Conservation (phyloP, 1,284 basidiomycete genomes). For the Puccinia hordei region DNA sequence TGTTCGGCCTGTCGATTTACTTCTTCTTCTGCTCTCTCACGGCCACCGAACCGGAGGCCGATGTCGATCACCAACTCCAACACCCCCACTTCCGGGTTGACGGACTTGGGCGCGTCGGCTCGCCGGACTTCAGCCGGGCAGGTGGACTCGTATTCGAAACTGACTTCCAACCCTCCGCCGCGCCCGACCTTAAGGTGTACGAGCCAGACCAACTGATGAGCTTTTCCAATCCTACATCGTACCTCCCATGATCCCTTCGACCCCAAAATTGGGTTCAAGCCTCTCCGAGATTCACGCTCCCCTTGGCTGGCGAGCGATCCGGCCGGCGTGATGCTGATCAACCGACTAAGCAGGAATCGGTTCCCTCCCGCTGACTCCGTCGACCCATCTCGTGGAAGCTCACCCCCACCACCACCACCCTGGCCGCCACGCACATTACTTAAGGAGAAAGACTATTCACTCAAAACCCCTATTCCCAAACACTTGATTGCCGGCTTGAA, state of each 20-base stretch:
- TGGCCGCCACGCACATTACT: neutral
- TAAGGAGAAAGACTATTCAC: neutral
- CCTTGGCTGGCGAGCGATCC: conserved; percentile 21
- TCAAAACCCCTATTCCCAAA: conserved; percentile 3
- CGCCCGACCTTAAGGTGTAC: conserved; percentile 3
- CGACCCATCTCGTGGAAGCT: conserved; percentile 2
- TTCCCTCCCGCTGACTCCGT: neutral
- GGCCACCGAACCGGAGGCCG: neutral
- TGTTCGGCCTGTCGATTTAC: conserved; percentile 17
- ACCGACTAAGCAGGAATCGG: conserved; percentile 26
- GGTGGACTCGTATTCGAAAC: neutral
- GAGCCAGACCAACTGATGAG: neutral
- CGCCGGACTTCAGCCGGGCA: neutral
- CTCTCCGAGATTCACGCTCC: neutral
- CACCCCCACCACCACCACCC: neutral
- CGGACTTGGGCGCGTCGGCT: neutral
- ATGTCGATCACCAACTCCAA: no score
- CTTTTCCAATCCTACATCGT: conserved; percentile 23
- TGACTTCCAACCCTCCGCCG: neutral
- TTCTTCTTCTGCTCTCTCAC: conserved; percentile 12
- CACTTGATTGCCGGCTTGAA: conserved; percentile 13
- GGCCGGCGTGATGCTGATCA: neutral
- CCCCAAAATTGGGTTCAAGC: neutral
- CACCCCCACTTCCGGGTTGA: neutral
- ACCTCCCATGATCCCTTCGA: conserved; percentile 20